Conservation (phyloP, 495 filamentous ascomycete genomes). For the Penicillium canariense region DNA sequence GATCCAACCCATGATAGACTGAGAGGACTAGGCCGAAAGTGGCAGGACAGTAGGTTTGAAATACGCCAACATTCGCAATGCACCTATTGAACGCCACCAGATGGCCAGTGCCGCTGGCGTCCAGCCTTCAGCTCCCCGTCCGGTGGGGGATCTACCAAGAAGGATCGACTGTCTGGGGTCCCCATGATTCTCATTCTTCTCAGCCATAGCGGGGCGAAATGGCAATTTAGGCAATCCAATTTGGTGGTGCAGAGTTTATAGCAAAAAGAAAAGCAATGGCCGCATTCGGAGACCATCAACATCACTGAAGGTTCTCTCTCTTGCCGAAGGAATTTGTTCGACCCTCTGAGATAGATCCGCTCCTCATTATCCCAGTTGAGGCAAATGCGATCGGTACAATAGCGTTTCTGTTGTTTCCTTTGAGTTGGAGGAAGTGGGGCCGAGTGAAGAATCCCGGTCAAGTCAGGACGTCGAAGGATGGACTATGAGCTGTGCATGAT, state of each 20-base stretch:
- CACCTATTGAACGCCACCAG: not conserved
- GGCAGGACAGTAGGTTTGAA: too few relatives aligned
- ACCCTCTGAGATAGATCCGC: not conserved
- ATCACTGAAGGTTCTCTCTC: not conserved
- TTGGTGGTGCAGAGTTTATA: not conserved
- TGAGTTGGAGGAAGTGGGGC: not conserved
- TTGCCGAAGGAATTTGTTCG: not conserved
- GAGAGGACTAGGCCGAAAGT: not conserved
- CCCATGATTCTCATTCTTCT: not conserved
- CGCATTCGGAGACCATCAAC: not conserved
- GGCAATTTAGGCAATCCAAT: too few relatives aligned
- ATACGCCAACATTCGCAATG: too few relatives aligned
- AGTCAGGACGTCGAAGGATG: too few relatives aligned
- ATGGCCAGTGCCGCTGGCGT: not conserved
- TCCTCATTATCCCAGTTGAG: not conserved
- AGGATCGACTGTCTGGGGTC: not conserved
- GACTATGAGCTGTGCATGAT: too few relatives aligned
- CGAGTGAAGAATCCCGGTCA: not conserved
- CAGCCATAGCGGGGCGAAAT: not conserved
- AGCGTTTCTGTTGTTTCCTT: not conserved
- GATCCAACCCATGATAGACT: conserved; percentile 47
- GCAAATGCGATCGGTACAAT: not conserved
- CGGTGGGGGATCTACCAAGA: not conserved
- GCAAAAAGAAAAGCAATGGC: too few relatives aligned
- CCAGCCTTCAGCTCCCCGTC: not conserved